These are phyloP conservation scores for Melanomma pulvis-pyrius DNA, from an alignment of 495 filamentous ascomycete species.

Conservation along the genomic window DNA sequence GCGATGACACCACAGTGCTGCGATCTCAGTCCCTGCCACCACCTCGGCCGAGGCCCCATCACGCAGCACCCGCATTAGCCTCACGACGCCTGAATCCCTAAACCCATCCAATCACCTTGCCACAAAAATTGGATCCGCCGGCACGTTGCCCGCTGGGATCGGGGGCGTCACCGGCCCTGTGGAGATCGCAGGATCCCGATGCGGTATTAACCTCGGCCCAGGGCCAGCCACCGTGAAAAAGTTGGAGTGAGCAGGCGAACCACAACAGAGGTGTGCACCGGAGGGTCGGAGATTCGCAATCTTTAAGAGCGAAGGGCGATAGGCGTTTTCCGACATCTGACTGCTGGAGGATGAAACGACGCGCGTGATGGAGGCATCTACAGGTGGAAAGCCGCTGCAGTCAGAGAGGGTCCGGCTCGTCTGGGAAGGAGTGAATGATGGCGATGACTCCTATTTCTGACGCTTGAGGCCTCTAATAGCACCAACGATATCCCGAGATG, in stretches of 20 bases:
- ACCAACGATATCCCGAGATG: too few species aligned
- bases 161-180: not conserved
- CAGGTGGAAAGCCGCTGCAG: too few species aligned
- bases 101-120: not conserved
- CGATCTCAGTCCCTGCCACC: not conserved
- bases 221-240: too few species aligned
- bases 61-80: too few species aligned
- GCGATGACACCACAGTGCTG: not conserved
- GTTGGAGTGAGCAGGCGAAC: too few species aligned
- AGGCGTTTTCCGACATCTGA: not conserved
- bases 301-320: not conserved
- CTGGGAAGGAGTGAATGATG: too few species aligned
- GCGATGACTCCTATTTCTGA: too few species aligned
- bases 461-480: too few species aligned
- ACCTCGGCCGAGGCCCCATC: not conserved
- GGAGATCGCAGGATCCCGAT: not conserved
- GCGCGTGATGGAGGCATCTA: not conserved
- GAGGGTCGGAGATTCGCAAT: not conserved
- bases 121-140: not conserved
- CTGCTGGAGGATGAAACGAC: not conserved
- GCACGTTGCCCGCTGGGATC: not conserved
- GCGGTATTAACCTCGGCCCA: not conserved
- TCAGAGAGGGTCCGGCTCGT: too few species aligned
- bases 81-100: not conserved
- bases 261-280: not conserved